A percentile compares a stretch with the other conserved stretches of the same genome.
Conservation (phyloP, 495 filamentous ascomycete genomes). For the Penicillium odoratum region DNA sequence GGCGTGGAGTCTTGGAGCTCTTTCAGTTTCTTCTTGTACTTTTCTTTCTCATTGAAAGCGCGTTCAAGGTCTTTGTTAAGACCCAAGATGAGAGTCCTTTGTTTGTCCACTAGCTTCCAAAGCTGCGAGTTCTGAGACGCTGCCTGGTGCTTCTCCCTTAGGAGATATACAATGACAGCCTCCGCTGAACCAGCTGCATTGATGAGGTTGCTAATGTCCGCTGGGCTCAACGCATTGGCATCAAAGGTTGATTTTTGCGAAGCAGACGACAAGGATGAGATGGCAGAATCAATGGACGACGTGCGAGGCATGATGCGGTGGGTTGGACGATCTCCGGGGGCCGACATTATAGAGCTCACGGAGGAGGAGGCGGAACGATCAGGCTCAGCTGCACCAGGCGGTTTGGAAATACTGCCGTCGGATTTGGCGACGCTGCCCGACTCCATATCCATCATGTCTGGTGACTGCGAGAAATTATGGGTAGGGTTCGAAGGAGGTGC, state of each 20-base stretch:
- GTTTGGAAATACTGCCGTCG: slow-evolving; percentile 26
- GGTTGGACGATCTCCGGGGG: slow-evolving; percentile 33
- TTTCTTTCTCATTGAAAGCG: slow-evolving; percentile 90
- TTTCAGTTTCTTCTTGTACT: slow-evolving; percentile 87
- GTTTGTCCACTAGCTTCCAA: slow-evolving; percentile 95
- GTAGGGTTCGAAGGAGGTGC: slow-evolving; percentile 27
- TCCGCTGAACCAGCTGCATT: slow-evolving; percentile 86
- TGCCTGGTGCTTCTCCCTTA: slow-evolving; percentile 88
- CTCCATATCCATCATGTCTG: slow-evolving; percentile 21
- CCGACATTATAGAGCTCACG: slow-evolving; percentile 33
- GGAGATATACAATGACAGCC: slow-evolving; percentile 79
- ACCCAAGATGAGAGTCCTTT: slow-evolving; percentile 87
- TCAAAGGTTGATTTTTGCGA: slow-evolving; percentile 66
- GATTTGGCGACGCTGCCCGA: slow-evolving; percentile 19
- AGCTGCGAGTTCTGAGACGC: slow-evolving; percentile 88
- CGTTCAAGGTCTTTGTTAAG: slow-evolving; percentile 94
- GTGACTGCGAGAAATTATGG: slow-evolving; percentile 18
- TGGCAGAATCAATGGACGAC: slow-evolving; percentile 92
- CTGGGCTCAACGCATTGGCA: slow-evolving; percentile 41
- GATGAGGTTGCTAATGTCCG: slow-evolving; percentile 73
- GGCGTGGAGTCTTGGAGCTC: slow-evolving; percentile 59
- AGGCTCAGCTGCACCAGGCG: slow-evolving; percentile 28
- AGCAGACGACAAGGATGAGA: slow-evolving; percentile 79
- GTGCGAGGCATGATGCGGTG: slow-evolving; percentile 66
- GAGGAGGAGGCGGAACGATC: slow-evolving; percentile 37